A percentile compares a stretch with the other conserved stretches of the same genome.
Conservation (phyloP, 176 grass and related monocot genomes). For the Ensete ventricosum region DNA sequence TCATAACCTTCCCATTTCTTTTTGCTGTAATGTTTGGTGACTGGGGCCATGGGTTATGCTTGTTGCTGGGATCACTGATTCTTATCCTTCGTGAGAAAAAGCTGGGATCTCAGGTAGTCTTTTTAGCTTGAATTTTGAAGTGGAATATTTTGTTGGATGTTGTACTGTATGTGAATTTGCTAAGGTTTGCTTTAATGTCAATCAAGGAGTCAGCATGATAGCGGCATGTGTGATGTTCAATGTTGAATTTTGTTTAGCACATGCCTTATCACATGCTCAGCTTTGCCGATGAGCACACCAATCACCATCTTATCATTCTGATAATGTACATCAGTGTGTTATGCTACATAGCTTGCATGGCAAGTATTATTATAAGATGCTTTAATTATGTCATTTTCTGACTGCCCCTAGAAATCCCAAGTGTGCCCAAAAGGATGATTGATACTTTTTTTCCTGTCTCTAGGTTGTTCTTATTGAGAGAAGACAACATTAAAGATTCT, state of each 20-base stretch:
- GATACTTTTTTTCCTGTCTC: background rate
- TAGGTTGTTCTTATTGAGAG: background rate
- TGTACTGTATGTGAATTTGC: background rate
- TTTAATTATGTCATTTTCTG: background rate
- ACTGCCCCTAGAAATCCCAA: too few relatives aligned
- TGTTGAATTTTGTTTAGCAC: background rate
- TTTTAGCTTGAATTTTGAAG: background rate
- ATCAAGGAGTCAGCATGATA: background rate
- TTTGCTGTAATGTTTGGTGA: conserved; percentile 99
- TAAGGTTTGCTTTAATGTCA: background rate
- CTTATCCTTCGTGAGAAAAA: conserved; percentile 94
- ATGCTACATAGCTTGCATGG: too few relatives aligned
- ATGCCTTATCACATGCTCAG: background rate
- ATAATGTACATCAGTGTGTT: too few relatives aligned
- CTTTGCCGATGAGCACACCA: background rate
- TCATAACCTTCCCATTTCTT: conserved; percentile 97
- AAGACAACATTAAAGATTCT: too few relatives aligned
- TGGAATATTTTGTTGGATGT: background rate
- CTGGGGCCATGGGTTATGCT: conserved; percentile 99
- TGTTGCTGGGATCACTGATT: conserved; percentile 81
- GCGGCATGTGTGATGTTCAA: background rate
- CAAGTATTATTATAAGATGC: background rate
- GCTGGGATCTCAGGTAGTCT: conserved; percentile 77
- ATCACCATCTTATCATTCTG: too few relatives aligned
- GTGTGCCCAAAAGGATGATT: too few relatives aligned